Base-by-base conservation (phyloP, 352 stramenopile species). In the Phytophthora crassamura region DNA sequence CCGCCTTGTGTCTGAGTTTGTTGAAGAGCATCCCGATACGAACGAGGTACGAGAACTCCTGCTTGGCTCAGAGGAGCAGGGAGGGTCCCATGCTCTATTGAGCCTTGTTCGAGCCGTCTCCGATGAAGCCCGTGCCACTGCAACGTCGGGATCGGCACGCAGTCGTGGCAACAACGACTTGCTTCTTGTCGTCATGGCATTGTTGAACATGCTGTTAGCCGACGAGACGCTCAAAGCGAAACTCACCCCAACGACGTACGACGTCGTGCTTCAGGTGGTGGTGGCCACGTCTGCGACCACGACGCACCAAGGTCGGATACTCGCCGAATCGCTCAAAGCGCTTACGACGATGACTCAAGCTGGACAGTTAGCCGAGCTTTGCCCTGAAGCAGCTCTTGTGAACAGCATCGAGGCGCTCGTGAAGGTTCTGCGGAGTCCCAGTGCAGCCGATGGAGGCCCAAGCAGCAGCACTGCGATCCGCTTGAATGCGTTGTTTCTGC, bases 401-500 rank as follows among this genome's bases (percentile, higher is more conserved):
- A 76, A 38, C 16, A 79, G 67, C 7, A 28, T 91, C 10, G 72
- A 86, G 39, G 59, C 72, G n/a, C 69, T 94, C 28, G 65, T 90
- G 1, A 50, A 76, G 7, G 41, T 92, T 25, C 30, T 90, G 11
- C 59, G 62, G 2, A 45, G 40, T 30, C 56, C 54, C 28, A 45
- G 33, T 32, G 47, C 41, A 20, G 47, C 40, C 47, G 60, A 30
- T 20, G 38, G 57, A 28, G 20, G 41, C 15, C 43, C n/a, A 32
- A 14, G 32, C 15, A 40, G 59, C 11, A 76, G 51, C 5, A 73
- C 75, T 32, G 59, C 53, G 6, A 65, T 89, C 25, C 80, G 80
- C 3, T 45, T 90, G 11, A 80, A 90, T 25, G 65, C 74, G 9
- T 61, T 92, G 14, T 89, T 88, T 48, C 59, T 94, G 57, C 64